phyloP scores from a whole-genome alignment of 2,329 filamentous ascomycete species.

The Colletotrichum chrysophilum region DNA sequence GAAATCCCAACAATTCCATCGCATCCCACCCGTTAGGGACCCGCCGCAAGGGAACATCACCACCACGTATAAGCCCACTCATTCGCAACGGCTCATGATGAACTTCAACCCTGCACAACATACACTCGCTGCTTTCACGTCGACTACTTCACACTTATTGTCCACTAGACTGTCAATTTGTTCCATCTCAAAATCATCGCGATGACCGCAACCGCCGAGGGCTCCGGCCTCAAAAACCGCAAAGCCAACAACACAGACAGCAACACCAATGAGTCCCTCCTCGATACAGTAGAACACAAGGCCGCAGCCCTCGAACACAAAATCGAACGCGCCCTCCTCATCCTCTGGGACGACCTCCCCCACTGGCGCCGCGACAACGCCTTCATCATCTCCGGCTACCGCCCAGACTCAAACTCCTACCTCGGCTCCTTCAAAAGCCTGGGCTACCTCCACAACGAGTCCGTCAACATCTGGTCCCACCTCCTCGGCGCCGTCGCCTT shows the following conservation, averaged over 20 bases:
- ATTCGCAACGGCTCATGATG: not conserved
- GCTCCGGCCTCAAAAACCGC: not conserved
- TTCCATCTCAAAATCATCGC: not conserved
- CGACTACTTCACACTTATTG: not conserved
- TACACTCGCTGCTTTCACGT: not conserved
- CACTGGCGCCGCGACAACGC: conserved; percentile 65
- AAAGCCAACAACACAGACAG: not conserved
- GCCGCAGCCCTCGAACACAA: conserved; percentile 37
- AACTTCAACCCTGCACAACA: not conserved
- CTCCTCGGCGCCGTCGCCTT: conserved; percentile 70
- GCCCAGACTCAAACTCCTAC: conserved; percentile 55
- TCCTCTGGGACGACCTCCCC: conserved; percentile 65
- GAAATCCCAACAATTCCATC: conserved; percentile 7
- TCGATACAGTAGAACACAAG: conserved; percentile 30
- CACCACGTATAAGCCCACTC: not conserved
- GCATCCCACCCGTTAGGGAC: not conserved
- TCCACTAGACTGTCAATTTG: not conserved
- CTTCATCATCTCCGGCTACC: conserved; percentile 61
- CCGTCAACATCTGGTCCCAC: conserved; percentile 68
- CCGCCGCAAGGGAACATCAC: not conserved
- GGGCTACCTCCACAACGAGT: conserved; percentile 64
- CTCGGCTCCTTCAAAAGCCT: conserved; percentile 50
- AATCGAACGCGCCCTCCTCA: conserved; percentile 45
- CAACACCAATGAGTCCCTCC: not conserved
- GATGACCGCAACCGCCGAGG: not conserved